Percentiles rank a stretch among this genome's conserved stretches.
These are phyloP conservation scores for Helenozyma rhizophorensis DNA, from an alignment of 805 yeast species.

Conservation along the genomic window DNA sequence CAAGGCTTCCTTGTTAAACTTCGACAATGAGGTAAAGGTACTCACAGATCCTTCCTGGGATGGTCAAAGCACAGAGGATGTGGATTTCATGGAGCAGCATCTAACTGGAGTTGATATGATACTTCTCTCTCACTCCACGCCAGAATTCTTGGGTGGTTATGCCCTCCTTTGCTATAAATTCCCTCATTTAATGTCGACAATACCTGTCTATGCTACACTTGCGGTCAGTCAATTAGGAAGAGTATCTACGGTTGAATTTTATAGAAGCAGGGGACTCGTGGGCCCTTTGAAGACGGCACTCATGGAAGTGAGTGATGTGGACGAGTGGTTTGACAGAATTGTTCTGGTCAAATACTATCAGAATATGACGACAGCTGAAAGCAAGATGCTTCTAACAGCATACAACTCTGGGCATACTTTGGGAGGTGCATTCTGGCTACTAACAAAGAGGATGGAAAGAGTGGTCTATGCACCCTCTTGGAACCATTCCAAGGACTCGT, in stretches of 20 bases:
- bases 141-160: constrained; percentile 76
- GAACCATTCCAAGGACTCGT: constrained; percentile 90
- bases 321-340: constrained; percentile 71
- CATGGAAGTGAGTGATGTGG: constrained; percentile 70
- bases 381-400: constrained; percentile 68
- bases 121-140: constrained; percentile 81
- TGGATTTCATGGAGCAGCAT: constrained; percentile 30
- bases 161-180: constrained; percentile 57
- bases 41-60: constrained; percentile 78
- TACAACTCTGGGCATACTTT: constrained; percentile 88
- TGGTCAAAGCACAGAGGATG: constrained; percentile 38
- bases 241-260: constrained; percentile 77
- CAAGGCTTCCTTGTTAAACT: constrained; percentile 49
- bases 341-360: constrained; percentile 75
- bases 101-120: constrained; percentile 56
- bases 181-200: constrained; percentile 50
- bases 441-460: constrained; percentile 70
- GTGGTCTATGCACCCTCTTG: constrained; percentile 87
- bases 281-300: constrained; percentile 63
- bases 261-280: constrained; percentile 64
- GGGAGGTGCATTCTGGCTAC: constrained; percentile 90
- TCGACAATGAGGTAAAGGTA: constrained; percentile 51
- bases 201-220: constrained; percentile 83
- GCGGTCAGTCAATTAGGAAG: constrained; percentile 87
- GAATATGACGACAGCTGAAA: constrained; percentile 58